phyloP scores from a whole-genome alignment of 306 rosid species.

The Luffa acutangula region DNA sequence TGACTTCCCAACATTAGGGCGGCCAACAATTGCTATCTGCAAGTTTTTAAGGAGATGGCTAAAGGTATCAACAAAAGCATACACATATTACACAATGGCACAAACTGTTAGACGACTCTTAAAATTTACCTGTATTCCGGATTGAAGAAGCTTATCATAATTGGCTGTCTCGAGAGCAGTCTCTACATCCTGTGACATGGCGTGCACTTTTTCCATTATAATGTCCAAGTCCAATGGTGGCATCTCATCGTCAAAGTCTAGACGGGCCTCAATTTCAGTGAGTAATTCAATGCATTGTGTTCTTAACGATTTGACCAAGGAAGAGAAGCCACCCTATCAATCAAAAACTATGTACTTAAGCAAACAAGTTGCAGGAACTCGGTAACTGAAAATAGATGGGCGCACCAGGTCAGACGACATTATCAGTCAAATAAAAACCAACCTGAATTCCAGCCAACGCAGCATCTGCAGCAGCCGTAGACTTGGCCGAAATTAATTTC shows the following conservation, averaged over 20 bases:
- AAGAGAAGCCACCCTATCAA: constrained; percentile 85
- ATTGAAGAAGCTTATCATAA: constrained; percentile 92
- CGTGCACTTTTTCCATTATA: constrained; percentile 40
- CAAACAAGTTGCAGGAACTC: background rate
- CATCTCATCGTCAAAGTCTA: constrained; percentile 95
- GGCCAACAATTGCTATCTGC: constrained; percentile 95
- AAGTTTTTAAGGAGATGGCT: constrained; percentile 17
- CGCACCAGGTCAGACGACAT: background rate
- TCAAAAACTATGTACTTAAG: constrained; percentile 11
- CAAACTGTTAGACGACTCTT: background rate
- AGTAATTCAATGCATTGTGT: constrained; percentile 78
- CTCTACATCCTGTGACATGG: constrained; percentile 68
- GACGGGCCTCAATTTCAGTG: constrained; percentile 92
- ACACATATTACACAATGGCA: background rate
- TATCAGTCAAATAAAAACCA: constrained; percentile 6
- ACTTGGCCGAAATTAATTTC: constrained; percentile 52
- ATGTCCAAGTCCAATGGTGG: constrained; percentile 58
- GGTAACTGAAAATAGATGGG: background rate
- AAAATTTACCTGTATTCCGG: constrained; percentile 74
- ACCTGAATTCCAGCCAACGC: constrained; percentile 93
- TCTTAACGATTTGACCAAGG: constrained; percentile 61
- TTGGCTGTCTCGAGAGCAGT: constrained; percentile 78
- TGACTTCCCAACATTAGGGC: constrained; percentile 96
- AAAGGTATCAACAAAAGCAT: background rate
- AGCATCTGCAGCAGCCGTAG: constrained; percentile 85